phyloP scores from a whole-genome alignment of 1,284 basidiomycete species.

The Cryptococcus jaspeensis region DNA sequence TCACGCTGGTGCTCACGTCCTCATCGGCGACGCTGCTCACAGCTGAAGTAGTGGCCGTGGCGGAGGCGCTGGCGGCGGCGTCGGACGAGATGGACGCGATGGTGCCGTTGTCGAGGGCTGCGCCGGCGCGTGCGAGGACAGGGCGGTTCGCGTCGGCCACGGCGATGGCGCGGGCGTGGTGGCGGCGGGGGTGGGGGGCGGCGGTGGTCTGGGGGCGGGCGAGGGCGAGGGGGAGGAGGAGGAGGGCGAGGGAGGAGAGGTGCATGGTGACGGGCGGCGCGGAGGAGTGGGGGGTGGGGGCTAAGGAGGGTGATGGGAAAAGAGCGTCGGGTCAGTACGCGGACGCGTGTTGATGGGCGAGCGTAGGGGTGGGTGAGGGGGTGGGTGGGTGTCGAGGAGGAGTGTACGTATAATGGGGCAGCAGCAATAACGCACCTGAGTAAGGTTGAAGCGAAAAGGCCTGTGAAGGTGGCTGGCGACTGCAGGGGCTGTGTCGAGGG shows the following conservation, averaged over 20 bases:
- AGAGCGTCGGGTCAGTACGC: neutral
- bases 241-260: conserved; percentile 15
- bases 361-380: neutral
- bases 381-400: no score
- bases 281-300: neutral
- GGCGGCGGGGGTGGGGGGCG: conserved; percentile 13
- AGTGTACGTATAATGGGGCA: no score
- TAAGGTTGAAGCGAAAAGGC: no score
- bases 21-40: neutral
- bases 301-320: neutral
- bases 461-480: no score
- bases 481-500: no score
- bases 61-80: conserved; percentile 2
- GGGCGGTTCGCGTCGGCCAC: conserved; percentile 16
- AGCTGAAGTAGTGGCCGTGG: conserved; percentile 1
- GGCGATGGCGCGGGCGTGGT: conserved; percentile 21
- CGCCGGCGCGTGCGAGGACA: conserved; percentile 11
- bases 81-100: conserved; percentile 13
- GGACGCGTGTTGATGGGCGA: neutral
- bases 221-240: conserved; percentile 21
- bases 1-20: no score
- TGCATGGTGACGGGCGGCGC: conserved; percentile 14
- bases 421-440: no score
- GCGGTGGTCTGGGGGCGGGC: conserved; percentile 11
- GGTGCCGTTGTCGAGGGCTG: conserved; percentile 11